These are phyloP conservation scores for Purshia tridentata DNA, from an alignment of 306 rosid species.

Conservation along the genomic window DNA sequence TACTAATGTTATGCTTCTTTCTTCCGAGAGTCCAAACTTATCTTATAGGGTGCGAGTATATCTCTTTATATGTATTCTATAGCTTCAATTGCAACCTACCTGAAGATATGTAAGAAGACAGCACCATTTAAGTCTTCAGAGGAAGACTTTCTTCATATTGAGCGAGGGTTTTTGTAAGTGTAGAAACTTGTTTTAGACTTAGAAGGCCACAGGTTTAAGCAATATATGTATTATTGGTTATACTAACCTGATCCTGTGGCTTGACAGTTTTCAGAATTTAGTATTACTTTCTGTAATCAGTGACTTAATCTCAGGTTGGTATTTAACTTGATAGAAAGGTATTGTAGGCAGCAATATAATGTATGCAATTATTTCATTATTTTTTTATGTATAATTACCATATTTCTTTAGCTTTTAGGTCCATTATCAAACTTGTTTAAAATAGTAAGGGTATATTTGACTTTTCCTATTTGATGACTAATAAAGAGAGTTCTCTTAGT, in stretches of 20 bases:
- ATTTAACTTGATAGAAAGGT: slow-evolving; percentile 10
- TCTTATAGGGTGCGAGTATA: slow-evolving; percentile 14
- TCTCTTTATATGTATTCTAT: slow-evolving; percentile 7
- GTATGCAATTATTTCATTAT: background rate
- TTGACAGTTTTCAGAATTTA: slow-evolving; percentile 20
- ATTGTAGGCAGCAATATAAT: background rate
- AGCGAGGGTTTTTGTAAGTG: background rate
- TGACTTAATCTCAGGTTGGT: slow-evolving; percentile 3
- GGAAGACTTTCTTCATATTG: slow-evolving; percentile 2
- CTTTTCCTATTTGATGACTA: background rate
- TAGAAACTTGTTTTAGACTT: slow-evolving; percentile 18
- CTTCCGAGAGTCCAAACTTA: slow-evolving; percentile 13
- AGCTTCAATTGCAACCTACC: slow-evolving; percentile 23
- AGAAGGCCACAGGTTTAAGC: slow-evolving; percentile 13
- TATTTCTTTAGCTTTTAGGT: too few species aligned
- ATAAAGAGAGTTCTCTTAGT: background rate
- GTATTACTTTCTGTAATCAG: slow-evolving; percentile 4
- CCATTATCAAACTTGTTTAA: background rate
- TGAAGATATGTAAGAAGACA: slow-evolving; percentile 23
- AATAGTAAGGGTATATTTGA: background rate
- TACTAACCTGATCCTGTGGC: slow-evolving; percentile 15
- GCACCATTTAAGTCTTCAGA: slow-evolving; percentile 23
- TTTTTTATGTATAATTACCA: background rate
- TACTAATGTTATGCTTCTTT: slow-evolving; percentile 20
- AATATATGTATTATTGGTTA: background rate